Conservation (phyloP, 2,329 filamentous ascomycete species). For the Didymosphaeria variabile region DNA sequence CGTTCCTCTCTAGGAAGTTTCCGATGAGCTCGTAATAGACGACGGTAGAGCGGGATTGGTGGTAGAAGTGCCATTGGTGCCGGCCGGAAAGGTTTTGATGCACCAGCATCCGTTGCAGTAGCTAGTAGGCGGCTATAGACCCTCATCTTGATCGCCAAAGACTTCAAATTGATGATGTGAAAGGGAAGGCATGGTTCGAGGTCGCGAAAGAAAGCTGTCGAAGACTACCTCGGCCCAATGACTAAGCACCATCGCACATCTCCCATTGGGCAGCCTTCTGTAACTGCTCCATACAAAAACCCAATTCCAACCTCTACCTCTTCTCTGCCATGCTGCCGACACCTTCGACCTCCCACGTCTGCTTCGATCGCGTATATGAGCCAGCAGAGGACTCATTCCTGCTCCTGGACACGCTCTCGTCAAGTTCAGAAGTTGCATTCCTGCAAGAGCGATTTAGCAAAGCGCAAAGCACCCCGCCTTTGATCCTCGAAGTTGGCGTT, state of each 20-base stretch:
- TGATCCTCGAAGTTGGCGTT: constrained; percentile 86
- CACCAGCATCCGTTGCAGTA: constrained; percentile 45
- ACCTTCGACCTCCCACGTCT: constrained; percentile 89
- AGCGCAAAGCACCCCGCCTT: constrained; percentile 44
- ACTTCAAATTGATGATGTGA: constrained; percentile 1
- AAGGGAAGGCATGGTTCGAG: neutral
- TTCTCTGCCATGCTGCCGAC: constrained; percentile 81
- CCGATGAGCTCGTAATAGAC: constrained; percentile 85
- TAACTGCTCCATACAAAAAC: constrained; percentile 21
- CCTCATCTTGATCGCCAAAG: constrained; percentile 44
- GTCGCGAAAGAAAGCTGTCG: constrained; percentile 1
- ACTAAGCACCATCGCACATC: constrained; percentile 14
- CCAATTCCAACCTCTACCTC: constrained; percentile 21
- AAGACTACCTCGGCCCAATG: constrained; percentile 17
- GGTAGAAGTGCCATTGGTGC: constrained; percentile 76
- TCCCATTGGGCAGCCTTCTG: constrained; percentile 23
- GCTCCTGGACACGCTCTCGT: constrained; percentile 89
- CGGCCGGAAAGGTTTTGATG: constrained; percentile 46
- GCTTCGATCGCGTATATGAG: constrained; percentile 89
- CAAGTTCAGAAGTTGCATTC: constrained; percentile 72
- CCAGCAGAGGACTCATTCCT: constrained; percentile 96
- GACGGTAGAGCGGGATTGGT: constrained; percentile 87
- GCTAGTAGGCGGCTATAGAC: constrained; percentile 41
- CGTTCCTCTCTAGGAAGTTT: constrained; percentile 77
- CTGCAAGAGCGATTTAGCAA: constrained; percentile 69